These are phyloP conservation scores for Furcasterigmium sp. DNA, from an alignment of 2,329 filamentous ascomycete genomes.

Conservation along the genomic window DNA sequence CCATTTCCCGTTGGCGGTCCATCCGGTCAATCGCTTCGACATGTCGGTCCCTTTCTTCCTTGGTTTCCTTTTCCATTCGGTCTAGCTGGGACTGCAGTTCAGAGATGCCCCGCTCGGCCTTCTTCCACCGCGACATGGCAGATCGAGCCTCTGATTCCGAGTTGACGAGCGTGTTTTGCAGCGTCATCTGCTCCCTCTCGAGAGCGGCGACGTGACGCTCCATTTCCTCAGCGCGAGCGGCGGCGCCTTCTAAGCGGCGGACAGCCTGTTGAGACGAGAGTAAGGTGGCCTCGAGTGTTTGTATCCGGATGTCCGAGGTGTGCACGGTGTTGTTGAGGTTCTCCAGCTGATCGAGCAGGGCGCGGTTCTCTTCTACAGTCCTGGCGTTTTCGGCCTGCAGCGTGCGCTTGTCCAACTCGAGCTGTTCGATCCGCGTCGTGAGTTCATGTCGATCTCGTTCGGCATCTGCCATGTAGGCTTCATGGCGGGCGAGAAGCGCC, in stretches of 20 bases:
- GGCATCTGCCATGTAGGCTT: constrained; percentile 89
- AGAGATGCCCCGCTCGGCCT: constrained; percentile 72
- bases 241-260: constrained; percentile 67
- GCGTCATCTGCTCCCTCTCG: constrained; percentile 72
- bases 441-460: constrained; percentile 78
- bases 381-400: constrained; percentile 73
- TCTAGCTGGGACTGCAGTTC: constrained; percentile 85
- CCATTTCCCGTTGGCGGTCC: constrained; percentile 76
- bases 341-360: constrained; percentile 79
- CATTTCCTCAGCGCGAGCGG: constrained; percentile 68
- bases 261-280: constrained; percentile 74
- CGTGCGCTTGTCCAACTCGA: constrained; percentile 69
- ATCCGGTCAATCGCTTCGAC: constrained; percentile 75
- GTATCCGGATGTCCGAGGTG: constrained; percentile 76
- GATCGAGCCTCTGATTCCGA: constrained; percentile 72
- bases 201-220: constrained; percentile 75
- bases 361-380: constrained; percentile 77
- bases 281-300: constrained; percentile 69
- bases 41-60: constrained; percentile 75
- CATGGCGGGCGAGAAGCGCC: constrained; percentile 87
- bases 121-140: constrained; percentile 77
- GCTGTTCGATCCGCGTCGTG: constrained; percentile 63
- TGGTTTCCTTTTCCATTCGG: constrained; percentile 77
- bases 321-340: constrained; percentile 71
- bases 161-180: constrained; percentile 62